Base-by-base conservation (phyloP, 83 land plant genomes). In the Diphasiastrum complanatum region DNA sequence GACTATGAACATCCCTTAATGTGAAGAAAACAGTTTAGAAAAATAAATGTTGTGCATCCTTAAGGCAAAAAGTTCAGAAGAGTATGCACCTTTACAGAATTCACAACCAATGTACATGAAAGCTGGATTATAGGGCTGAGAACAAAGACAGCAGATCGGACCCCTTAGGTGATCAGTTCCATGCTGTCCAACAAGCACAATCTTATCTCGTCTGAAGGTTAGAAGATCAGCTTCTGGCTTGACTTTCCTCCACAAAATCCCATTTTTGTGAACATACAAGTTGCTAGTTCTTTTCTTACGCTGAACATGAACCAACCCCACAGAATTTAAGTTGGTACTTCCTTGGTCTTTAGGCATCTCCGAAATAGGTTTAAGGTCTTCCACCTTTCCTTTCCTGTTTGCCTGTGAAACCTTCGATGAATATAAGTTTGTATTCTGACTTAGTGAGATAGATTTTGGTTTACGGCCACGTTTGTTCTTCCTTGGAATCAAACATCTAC, bases 61-160 rank as follows among this genome's bases (percentile, higher is more conserved):
- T 40, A 40, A 40, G 16, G 16, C 51, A 48, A 24, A 18, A 48
- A 6, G 23, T 6, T 24, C n/a, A n/a, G n/a, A n/a, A n/a, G n/a
- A n/a, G n/a, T n/a, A n/a, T 55, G 31, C 31, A 85, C 91, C 38
- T 75, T 33, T 12, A 75, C 91, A 85, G 33, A 48, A 45, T 73
- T 77, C 78, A 75, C 91, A 85, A 47, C 71, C 65, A 32, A 85
- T 78, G 51, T 85, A 85, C 66, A 82, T 65, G 45, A 82, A 61
- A 26, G 64, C 70, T n/a, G 80, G 23, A 74, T 68, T 47, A 41
- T 82, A 85, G 16, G 85, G 75, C 72, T 64, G 31, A 12, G 55
- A n/a, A 63, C 91, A 85, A 8, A 82, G 54, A 31, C 29, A 27
- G 33, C 91, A 85, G 33, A 43, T 47, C 5, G 81, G 86, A 69